phyloP scores from a whole-genome alignment of 169 alveolate species.

The Plasmodium fragile region DNA sequence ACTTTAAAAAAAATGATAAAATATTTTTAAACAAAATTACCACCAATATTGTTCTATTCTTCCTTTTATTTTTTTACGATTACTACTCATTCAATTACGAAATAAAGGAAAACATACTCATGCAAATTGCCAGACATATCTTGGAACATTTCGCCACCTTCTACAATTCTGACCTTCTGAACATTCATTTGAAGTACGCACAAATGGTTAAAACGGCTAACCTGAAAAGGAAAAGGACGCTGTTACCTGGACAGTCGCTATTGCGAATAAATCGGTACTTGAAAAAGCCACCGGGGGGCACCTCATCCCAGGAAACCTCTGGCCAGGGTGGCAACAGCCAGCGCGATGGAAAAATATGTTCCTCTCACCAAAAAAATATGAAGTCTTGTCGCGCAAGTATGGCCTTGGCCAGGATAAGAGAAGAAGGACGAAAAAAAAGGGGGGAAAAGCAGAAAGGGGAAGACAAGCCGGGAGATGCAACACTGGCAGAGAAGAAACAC shows the following conservation, averaged over 20 bases:
- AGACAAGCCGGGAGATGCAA: neutral
- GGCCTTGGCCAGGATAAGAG: constrained; percentile 24
- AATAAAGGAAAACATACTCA: constrained; percentile 72
- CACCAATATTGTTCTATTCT: constrained; percentile 60
- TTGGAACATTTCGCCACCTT: constrained; percentile 66
- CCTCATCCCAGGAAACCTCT: neutral
- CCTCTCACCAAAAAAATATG: neutral
- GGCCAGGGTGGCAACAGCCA: neutral
- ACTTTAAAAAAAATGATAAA: constrained; percentile 38
- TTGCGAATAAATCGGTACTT: neutral
- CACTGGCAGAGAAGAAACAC: neutral
- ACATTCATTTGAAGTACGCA: neutral
- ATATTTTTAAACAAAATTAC: constrained; percentile 65
- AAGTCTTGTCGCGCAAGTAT: neutral
- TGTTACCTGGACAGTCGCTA: neutral
- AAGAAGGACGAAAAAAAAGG: constrained; percentile 15
- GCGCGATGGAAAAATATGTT: neutral
- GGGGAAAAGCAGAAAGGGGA: neutral
- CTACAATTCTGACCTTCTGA: constrained; percentile 19
- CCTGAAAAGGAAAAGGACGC: constrained; percentile 18
- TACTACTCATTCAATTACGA: constrained; percentile 60
- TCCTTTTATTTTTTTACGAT: constrained; percentile 73
- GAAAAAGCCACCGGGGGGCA: neutral
- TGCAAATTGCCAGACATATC: constrained; percentile 67
- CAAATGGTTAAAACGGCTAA: constrained; percentile 14